A percentile compares a stretch with the other conserved stretches of the same genome.
phyloP scores from a whole-genome alignment of 371 early-diverging fungal genomes.

The Scutellospora calospora region DNA sequence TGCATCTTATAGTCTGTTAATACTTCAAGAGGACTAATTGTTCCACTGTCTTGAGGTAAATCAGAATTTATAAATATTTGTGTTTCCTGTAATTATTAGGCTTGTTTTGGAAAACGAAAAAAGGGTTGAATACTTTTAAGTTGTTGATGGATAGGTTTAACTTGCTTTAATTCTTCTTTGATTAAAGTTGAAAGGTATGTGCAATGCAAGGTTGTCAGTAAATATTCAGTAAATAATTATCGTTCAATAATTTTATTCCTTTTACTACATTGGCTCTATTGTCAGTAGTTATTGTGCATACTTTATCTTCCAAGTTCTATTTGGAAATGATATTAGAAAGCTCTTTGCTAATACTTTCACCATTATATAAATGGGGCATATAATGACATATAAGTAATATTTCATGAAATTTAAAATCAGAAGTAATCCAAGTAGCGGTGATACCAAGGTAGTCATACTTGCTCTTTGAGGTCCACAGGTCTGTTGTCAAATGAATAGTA shows the following conservation, averaged over 20 bases:
- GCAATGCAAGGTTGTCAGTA: background rate
- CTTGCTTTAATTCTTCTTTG: background rate
- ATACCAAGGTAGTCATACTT: background rate
- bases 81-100: background rate
- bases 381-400: background rate
- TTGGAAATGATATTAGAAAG: background rate
- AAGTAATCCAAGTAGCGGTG: background rate
- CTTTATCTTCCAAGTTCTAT: background rate
- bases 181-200: background rate
- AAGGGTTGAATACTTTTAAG: background rate
- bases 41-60: no score
- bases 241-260: background rate
- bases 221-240: background rate
- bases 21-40: no score
- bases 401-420: conserved; percentile 3
- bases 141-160: background rate
- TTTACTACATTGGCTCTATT: background rate
- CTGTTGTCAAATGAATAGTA: background rate
- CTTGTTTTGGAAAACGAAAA: background rate
- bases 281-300: background rate
- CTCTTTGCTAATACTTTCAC: background rate
- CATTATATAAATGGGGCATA: background rate
- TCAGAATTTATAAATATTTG: background rate
- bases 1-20: no score
- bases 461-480: background rate